Base-by-base conservation (phyloP, 1,284 basidiomycete species). In the Flammula alnicola region DNA sequence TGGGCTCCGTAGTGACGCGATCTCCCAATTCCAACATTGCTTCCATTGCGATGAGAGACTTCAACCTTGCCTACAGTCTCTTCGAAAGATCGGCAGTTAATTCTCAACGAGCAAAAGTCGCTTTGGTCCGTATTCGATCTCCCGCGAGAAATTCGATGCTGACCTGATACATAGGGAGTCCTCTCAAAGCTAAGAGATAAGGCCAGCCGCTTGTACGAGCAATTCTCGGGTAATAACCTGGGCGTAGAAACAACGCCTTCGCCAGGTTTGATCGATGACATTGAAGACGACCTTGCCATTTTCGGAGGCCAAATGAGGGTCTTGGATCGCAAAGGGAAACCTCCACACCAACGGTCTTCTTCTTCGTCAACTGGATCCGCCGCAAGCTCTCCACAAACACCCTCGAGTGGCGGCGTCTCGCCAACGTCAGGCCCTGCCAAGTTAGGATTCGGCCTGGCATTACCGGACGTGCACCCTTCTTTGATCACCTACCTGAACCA, bases 261-360 rank as follows among this genome's bases (percentile, higher is more conserved):
- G 32, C 36, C 47, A 37, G 57, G 48, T 58, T 62, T 32, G 23
- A 63, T 69, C 26, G 71, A 76, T 47, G 73, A 75, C 42, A 63
- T 70, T 32, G 69, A 76, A 48, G 73, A 80, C 54, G 77, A 79
- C 55, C 69, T 82, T 12, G 79, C 79, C 7, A 79, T 82, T 22
- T 83, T 82, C 45, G 79, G 79, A 17, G 80, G 75, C 3, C 75
- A 77, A 54, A 74, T 68, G 42, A 65, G 69, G 20, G 63, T 77
- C 3, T 44, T 77, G 31, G 54, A 61, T 27, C 23, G 55, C 40
- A 61, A 61, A n/a, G 47, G 44, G 2, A 60, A 54, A 14, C 30
- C 31, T 17, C 26, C 29, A 2, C 37, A 47, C 23, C 44, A 35
- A 17, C 25, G 48, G 17, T 39, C 52, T 17, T 45, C 51, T 12